phyloP scores from a whole-genome alignment of 176 grass and related monocot genomes.

The Aegilops speltoides region DNA sequence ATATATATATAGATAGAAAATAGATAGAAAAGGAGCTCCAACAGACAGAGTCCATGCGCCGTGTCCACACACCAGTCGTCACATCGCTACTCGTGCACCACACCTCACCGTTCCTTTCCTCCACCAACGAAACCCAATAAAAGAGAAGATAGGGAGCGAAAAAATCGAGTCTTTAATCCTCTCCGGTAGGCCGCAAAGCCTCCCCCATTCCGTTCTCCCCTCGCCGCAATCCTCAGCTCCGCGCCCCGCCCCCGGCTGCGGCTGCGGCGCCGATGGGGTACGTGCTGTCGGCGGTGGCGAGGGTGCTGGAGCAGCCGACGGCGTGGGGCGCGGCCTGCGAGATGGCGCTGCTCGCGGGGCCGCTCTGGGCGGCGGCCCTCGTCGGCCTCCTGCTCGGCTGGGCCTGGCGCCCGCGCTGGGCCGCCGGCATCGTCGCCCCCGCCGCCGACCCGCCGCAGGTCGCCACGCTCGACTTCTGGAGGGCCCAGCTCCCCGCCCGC shows the following conservation, averaged over 20 bases:
- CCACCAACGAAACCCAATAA: background rate
- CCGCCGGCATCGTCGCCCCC: constrained; percentile 46
- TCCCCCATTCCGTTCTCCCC: constrained; percentile 8
- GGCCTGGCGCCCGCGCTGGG: constrained; percentile 89
- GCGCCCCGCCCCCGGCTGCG: background rate
- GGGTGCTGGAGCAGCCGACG: constrained; percentile 56
- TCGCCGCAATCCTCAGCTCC: background rate
- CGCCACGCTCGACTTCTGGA: constrained; percentile 49
- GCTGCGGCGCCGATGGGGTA: constrained; percentile 56
- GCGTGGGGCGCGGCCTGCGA: constrained; percentile 60
- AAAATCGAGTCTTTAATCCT: constrained; percentile 50
- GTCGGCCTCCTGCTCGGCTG: constrained; percentile 86
- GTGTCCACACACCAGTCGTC: constrained; percentile 18
- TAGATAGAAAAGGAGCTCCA: background rate
- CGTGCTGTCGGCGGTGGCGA: constrained; percentile 64
- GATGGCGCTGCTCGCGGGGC: constrained; percentile 67
- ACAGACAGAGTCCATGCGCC: constrained; percentile 18
- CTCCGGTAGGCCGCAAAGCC: constrained; percentile 30
- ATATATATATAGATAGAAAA: background rate
- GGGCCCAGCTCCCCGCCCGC: constrained; percentile 45
- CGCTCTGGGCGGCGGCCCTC: constrained; percentile 78
- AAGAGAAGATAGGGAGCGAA: background rate
- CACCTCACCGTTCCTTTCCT: constrained; percentile 4
- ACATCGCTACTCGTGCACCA: constrained; percentile 24
- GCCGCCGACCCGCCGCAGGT: constrained; percentile 27